Percentiles rank a stretch among this genome's conserved stretches.
Conservation (phyloP, 2,329 filamentous ascomycete genomes). For the Chrysosporium keratinophilum region DNA sequence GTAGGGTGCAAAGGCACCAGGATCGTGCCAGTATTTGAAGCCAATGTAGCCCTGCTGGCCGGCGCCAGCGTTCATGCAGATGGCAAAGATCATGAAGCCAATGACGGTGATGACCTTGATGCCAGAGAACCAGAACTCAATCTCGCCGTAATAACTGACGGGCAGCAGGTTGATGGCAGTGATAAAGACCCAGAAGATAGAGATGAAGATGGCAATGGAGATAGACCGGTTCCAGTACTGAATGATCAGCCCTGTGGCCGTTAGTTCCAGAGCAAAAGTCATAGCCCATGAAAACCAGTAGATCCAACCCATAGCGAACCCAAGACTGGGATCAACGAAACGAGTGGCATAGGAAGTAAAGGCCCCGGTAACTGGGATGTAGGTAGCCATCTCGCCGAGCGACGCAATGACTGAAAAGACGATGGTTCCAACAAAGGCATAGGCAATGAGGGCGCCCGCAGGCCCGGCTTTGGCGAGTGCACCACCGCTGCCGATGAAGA, state of each 20-base stretch:
- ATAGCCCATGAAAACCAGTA: slow-evolving; percentile 73
- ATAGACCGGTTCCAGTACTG: slow-evolving; percentile 59
- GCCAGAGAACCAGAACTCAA: slow-evolving; percentile 67
- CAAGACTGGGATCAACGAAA: slow-evolving; percentile 61
- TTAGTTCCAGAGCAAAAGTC: slow-evolving; percentile 63
- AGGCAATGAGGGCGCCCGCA: slow-evolving; percentile 56
- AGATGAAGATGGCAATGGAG: slow-evolving; percentile 61
- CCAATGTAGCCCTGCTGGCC: slow-evolving; percentile 61
- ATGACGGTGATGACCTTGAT: slow-evolving; percentile 68
- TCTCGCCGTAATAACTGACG: slow-evolving; percentile 61
- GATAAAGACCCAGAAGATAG: slow-evolving; percentile 62
- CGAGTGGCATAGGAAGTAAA: slow-evolving; percentile 68
- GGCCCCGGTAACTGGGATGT: slow-evolving; percentile 63
- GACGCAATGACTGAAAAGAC: slow-evolving; percentile 65
- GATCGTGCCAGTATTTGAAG: slow-evolving; percentile 59
- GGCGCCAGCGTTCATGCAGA: slow-evolving; percentile 63
- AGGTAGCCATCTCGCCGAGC: slow-evolving; percentile 61
- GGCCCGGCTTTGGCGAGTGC: slow-evolving; percentile 56
- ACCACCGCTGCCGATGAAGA: slow-evolving; percentile 58
- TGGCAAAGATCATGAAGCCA: slow-evolving; percentile 66
- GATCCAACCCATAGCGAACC: slow-evolving; percentile 71
- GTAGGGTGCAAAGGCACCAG: slow-evolving; percentile 49
- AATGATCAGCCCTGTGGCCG: slow-evolving; percentile 62
- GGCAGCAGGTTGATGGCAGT: slow-evolving; percentile 60
- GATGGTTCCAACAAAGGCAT: slow-evolving; percentile 58